Base-by-base conservation (phyloP, 495 filamentous ascomycete species). In the Aspergillus olivimuriae region DNA sequence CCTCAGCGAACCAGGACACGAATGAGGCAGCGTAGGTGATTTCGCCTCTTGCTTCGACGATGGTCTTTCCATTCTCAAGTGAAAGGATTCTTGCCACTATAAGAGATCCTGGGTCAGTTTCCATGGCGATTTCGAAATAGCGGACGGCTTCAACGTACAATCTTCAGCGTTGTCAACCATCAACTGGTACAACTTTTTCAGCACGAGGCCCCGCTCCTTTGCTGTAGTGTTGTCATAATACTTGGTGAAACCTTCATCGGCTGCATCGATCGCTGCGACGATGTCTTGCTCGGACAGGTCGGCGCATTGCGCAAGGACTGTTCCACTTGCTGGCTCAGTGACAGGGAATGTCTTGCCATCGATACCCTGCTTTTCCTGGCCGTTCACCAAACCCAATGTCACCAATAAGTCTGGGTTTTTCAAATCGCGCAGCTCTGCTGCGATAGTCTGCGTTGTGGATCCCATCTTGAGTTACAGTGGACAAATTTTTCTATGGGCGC, bases 141-240 rank as follows among this genome's bases (percentile, higher is more conserved):
- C 6, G 37, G 14, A 15, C 6, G 24, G 39, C 15, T 34, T n/a
- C 15, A 69, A 83, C 19, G 82, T 84, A 28, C 94, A 64, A 55
- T 95, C 89, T n/a, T 88, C 82, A 20, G 70, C 61, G 49, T 95
- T 90, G 31, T 82, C 83, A 12, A 86, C 58, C 69, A 92, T 77
- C 43, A 90, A 67, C 37, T 89, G 76, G 60, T 87, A 83, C 88
- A 86, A 94, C 59, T 79, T 83, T 28, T 83, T 73, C 33, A 95
- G 72, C 52, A 89, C 15, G 14, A 7, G 10, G 0, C 30, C 39
- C 0, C 57, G 44, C 10, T 37, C 28, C 9, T 40, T 44, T 4
- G 37, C 51, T 4, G 48, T 48, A 2, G 44, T 55, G 28, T 46
- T 43, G 4, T 41, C 23, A 34, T 18, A 43, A 22, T 24, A 52